Evolutionary conservation across 257 asterid genomes (phyloP), one percentile per base, ranked within the genome.

Genomic region (Salvia splendens): DNA sequence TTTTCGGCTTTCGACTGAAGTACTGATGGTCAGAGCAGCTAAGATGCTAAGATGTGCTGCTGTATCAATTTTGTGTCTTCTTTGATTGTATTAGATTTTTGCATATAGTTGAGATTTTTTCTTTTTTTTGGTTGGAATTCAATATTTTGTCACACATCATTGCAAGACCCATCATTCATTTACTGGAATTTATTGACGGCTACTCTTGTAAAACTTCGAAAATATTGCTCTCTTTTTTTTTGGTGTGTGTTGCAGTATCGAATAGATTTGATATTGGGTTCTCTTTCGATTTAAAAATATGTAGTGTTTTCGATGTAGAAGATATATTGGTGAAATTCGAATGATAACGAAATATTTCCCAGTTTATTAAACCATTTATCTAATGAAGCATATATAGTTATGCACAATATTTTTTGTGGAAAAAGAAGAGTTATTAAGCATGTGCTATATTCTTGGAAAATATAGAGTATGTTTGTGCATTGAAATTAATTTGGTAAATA

Each of bases 11-110:
- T 72, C 46, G 51, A 62, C 28, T 61, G 30, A 24, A 24, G 50
- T 40, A 38, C 46, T 64, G 33, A 17, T 8, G 52, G 42, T 54
- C 54, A 46, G 43, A 53, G 40, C 65, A 67, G 65, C 65, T 67
- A 42, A 24, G 51, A 33, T 20, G 24, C 24, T 20, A 20, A 20
- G 30, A 67, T 41, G 8, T 36, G 54, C 32, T 43, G 57, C 46
- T 4, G 9, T 17, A 42, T 42, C 41, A 48, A 40, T 55, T 9
- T 42, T 55, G 59, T 50, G 58, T 10, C 36, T 57, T 55, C 48
- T 43, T 9, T 35, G 38, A 53, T 28, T 66, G n/a, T 8, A 9
- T 9, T 32, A 6, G 52, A 51, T 55, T 45, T 58, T 15, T 24
- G 30, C 17, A 57, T 35, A 15, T 36, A 15, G 4, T 59, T 59